Conservation (phyloP, 106 monocot species). For the Acorus gramineus region DNA sequence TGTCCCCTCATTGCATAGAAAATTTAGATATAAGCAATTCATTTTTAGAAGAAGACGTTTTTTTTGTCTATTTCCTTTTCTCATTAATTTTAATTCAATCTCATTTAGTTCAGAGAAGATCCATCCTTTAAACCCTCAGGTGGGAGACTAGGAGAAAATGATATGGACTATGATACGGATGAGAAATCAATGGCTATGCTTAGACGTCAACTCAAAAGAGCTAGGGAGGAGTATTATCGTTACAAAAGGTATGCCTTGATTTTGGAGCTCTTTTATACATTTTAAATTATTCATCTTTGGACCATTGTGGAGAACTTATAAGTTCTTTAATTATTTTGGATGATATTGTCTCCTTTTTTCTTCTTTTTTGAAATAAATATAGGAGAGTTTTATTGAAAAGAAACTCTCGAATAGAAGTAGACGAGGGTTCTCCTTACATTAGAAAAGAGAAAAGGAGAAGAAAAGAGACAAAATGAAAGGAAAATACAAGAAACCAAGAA, state of each 20-base stretch:
- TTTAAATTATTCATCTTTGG: no score
- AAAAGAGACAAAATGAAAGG: no score
- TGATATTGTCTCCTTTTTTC: no score
- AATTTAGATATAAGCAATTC: neutral
- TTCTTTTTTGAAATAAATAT: no score
- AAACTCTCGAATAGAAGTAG: no score
- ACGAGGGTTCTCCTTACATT: no score
- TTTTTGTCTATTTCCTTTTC: neutral
- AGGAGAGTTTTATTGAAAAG: no score
- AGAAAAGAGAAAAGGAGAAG: no score
- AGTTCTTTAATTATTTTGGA: no score
- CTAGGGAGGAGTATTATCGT: slow-evolving; percentile 91
- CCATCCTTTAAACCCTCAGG: slow-evolving; percentile 96
- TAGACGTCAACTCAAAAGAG: slow-evolving; percentile 82
- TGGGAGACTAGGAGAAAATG: slow-evolving; percentile 94
- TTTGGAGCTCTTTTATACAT: no score
- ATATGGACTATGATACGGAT: slow-evolving; percentile 99
- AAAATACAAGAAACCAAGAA: no score
- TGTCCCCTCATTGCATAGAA: neutral
- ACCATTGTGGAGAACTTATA: no score
- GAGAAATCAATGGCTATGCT: slow-evolving; percentile 91
- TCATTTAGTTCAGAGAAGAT: slow-evolving; percentile 70
- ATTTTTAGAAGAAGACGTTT: neutral
- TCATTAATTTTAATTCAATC: neutral
- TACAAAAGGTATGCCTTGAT: slow-evolving; percentile 55